Evolutionary conservation across 495 filamentous ascomycete genomes (phyloP).

Genomic region (Penicillium pancosmium): DNA sequence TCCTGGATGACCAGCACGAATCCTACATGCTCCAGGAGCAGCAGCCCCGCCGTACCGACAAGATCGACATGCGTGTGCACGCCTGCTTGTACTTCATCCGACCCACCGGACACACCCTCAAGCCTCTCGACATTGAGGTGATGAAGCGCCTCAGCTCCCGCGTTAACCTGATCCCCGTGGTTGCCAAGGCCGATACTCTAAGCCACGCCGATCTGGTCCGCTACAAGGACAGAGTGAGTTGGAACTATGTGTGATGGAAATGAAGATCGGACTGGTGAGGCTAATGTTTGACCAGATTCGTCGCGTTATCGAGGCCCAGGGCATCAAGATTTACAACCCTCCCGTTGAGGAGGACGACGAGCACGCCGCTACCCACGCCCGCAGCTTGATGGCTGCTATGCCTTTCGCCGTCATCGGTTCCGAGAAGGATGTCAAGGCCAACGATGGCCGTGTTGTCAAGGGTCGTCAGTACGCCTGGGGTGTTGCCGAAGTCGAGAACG

Average conservation of each 20-base stretch:
- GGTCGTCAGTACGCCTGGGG: conserved; percentile 99
- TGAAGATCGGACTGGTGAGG: neutral
- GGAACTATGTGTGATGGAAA: conserved; percentile 11
- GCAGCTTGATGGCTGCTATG: conserved; percentile 93
- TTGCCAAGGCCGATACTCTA: conserved; percentile 97
- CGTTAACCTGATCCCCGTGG: conserved; percentile 96
- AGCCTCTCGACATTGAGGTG: conserved; percentile 98
- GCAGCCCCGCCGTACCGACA: conserved; percentile 94
- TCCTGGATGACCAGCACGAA: conserved; percentile 99
- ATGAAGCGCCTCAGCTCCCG: conserved; percentile 98
- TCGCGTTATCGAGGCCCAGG: conserved; percentile 94
- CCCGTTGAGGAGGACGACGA: conserved; percentile 98
- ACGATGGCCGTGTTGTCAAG: conserved; percentile 94
- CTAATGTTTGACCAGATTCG: conserved; percentile 65
- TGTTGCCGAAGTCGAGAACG: conserved; percentile 98
- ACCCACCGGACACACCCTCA: conserved; percentile 96
- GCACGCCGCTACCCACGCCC: conserved; percentile 88
- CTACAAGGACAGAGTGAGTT: conserved; percentile 87
- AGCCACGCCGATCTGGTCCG: conserved; percentile 86
- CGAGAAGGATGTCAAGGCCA: conserved; percentile 97
- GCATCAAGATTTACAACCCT: conserved; percentile 98
- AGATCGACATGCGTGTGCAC: conserved; percentile 98
- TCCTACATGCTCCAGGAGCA: conserved; percentile 99
- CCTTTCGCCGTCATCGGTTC: conserved; percentile 98
- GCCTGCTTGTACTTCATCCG: conserved; percentile 99